These are phyloP conservation scores for Quambalaria eucalypti DNA, from an alignment of 1,284 basidiomycete species.

Conservation along the genomic window DNA sequence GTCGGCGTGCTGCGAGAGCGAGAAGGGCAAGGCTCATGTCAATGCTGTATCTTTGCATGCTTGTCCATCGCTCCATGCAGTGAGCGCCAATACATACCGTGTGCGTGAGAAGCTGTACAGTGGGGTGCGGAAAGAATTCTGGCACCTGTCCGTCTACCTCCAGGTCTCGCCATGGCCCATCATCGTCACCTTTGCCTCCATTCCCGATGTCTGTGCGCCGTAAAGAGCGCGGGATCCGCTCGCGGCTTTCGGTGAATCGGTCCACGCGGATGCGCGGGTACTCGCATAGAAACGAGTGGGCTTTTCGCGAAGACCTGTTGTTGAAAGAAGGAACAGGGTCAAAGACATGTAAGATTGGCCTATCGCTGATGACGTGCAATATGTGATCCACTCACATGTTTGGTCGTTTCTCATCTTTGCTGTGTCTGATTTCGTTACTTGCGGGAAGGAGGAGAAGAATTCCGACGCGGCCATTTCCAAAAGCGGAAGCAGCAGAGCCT, in stretches of 20 bases:
- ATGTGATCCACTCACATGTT: no score
- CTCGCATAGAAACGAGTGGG: constrained; percentile 21
- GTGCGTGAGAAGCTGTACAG: constrained; percentile 37
- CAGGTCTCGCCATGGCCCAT: neutral
- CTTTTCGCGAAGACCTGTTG: constrained; percentile 1
- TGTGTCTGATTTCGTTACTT: no score
- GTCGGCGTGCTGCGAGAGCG: constrained; percentile 21
- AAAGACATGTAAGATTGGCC: no score
- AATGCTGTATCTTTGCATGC: no score
- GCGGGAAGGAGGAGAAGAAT: no score
- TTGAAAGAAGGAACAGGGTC: no score
- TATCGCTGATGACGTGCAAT: no score
- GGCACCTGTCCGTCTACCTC: neutral
- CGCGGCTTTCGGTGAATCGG: constrained; percentile 20
- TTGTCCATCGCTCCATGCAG: neutral
- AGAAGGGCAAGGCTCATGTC: neutral
- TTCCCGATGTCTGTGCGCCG: constrained; percentile 11
- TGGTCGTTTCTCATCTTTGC: no score
- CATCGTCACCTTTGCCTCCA: neutral
- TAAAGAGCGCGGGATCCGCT: constrained; percentile 17
- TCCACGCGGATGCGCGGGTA: constrained; percentile 38
- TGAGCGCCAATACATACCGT: constrained; percentile 3
- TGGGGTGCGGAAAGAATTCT: constrained; percentile 10
- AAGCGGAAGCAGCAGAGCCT: no score
- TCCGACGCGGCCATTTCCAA: no score